Percentiles rank a stretch among this genome's conserved stretches.
These are phyloP conservation scores for Aspergillus versicolor DNA, from an alignment of 2,329 filamentous ascomycete species.

Conservation along the genomic window DNA sequence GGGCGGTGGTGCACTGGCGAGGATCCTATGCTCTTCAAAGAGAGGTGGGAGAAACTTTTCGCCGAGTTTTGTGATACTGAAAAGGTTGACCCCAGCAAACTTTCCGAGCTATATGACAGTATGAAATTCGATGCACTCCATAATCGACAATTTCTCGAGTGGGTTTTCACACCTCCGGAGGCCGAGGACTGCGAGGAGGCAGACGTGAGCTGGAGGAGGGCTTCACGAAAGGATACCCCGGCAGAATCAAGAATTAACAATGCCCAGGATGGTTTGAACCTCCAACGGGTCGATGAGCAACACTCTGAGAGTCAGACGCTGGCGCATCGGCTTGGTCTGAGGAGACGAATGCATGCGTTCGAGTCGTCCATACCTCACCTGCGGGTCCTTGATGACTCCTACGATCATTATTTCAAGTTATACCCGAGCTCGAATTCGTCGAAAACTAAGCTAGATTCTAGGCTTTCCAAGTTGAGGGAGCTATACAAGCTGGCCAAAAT, in stretches of 20 bases:
- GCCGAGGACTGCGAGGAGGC: constrained; percentile 71
- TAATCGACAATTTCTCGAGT: constrained; percentile 93
- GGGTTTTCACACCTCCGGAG: constrained; percentile 88
- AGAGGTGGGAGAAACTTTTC: constrained; percentile 98
- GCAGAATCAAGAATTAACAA: constrained; percentile 20
- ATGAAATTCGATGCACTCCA: constrained; percentile 99
- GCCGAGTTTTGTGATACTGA: constrained; percentile 94
- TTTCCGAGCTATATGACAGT: constrained; percentile 96
- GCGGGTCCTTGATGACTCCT: constrained; percentile 52
- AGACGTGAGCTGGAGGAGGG: constrained; percentile 26
- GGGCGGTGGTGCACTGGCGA: constrained; percentile 95
- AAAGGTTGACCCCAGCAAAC: constrained; percentile 98
- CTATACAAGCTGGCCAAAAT: constrained; percentile 93
- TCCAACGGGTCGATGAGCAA: constrained; percentile 31
- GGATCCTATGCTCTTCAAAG: constrained; percentile 89
- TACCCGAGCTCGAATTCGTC: constrained; percentile 74
- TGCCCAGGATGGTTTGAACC: constrained; percentile 17
- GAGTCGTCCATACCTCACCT: constrained; percentile 44
- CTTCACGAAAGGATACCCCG: constrained; percentile 19
- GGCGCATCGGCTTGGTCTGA: constrained; percentile 47
- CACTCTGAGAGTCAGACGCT: constrained; percentile 34
- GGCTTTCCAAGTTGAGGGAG: constrained; percentile 85
- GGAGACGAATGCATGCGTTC: constrained; percentile 52
- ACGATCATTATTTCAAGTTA: constrained; percentile 82
- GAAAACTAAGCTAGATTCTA: constrained; percentile 77